phyloP scores from a whole-genome alignment of 2,329 filamentous ascomycete species.

The Colletotrichum truncatum region DNA sequence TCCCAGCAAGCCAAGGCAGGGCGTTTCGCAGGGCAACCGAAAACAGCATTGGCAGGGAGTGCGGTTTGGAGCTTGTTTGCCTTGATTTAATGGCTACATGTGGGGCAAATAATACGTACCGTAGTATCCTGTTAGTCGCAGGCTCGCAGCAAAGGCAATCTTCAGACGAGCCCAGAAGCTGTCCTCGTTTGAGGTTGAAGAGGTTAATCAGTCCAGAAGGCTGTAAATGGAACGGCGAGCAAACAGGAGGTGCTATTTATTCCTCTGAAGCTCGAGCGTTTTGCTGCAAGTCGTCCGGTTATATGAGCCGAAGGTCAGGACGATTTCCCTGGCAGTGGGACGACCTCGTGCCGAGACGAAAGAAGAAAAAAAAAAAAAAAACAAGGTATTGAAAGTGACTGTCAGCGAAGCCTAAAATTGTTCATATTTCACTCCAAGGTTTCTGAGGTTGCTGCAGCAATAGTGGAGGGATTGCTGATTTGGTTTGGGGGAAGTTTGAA shows the following conservation, averaged over 20 bases:
- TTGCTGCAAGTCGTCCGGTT: constrained; percentile 26
- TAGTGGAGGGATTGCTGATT: constrained; percentile 7
- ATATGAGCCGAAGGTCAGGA: constrained; percentile 23
- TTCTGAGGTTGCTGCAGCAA: constrained; percentile 19
- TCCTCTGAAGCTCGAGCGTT: constrained; percentile 7
- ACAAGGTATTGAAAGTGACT: constrained; percentile 16
- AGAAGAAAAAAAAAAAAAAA: too few relatives aligned
- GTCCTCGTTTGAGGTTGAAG: constrained; percentile 3
- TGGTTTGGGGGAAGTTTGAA: constrained; percentile 6
- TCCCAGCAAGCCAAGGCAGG: constrained; percentile 23
- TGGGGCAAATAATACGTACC: background rate
- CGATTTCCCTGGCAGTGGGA: constrained; percentile 25
- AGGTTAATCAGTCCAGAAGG: background rate
- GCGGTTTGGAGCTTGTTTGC: constrained; percentile 15
- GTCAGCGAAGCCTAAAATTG: constrained; percentile 14
- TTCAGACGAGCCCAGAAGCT: constrained; percentile 9
- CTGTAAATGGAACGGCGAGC: background rate
- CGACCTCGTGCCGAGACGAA: constrained; percentile 19
- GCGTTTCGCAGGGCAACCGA: constrained; percentile 27
- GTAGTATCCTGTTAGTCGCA: background rate
- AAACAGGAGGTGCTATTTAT: background rate
- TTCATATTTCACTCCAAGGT: constrained; percentile 1
- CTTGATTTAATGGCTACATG: background rate
- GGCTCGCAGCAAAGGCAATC: background rate
- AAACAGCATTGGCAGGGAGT: constrained; percentile 9